A percentile compares a stretch with the other conserved stretches of the same genome.
Conservation (phyloP, 2,329 filamentous ascomycete species). For the Aphanoascus verrucosus region DNA sequence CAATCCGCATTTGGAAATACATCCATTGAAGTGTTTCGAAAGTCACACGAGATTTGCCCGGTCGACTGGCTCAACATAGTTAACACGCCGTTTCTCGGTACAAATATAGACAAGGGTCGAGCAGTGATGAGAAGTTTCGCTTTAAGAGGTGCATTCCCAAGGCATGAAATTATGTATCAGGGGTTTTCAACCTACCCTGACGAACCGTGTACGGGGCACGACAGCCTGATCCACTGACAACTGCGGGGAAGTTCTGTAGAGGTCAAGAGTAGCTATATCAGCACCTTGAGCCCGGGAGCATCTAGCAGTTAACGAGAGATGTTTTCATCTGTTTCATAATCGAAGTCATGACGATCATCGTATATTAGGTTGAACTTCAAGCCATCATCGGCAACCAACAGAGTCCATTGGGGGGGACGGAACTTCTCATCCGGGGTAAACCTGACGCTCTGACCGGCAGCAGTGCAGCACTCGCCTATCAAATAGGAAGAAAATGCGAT, state of each 20-base stretch:
- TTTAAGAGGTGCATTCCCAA: too few species aligned
- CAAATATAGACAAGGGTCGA: neutral
- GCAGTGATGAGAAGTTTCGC: neutral
- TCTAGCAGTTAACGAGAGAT: too few species aligned
- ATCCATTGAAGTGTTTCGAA: neutral
- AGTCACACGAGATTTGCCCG: neutral
- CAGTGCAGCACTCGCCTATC: neutral
- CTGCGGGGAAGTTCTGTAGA: neutral
- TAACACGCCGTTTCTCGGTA: conserved; percentile 1
- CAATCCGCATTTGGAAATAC: neutral
- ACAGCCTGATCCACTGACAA: neutral
- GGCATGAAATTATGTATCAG: too few species aligned
- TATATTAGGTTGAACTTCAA: conserved; percentile 2
- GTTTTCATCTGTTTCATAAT: neutral
- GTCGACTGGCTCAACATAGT: conserved; percentile 1
- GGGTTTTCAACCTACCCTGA: too few species aligned
- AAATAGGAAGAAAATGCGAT: neutral
- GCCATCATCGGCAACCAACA: conserved; percentile 4
- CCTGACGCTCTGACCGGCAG: neutral
- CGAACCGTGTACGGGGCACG: too few species aligned
- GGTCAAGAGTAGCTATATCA: too few species aligned
- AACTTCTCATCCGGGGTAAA: neutral
- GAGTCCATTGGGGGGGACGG: conserved; percentile 1
- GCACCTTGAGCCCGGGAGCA: neutral
- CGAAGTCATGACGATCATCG: neutral